Base-by-base conservation (phyloP, 768 basidiomycete genomes). In the Boletus subcaerulescens region DNA sequence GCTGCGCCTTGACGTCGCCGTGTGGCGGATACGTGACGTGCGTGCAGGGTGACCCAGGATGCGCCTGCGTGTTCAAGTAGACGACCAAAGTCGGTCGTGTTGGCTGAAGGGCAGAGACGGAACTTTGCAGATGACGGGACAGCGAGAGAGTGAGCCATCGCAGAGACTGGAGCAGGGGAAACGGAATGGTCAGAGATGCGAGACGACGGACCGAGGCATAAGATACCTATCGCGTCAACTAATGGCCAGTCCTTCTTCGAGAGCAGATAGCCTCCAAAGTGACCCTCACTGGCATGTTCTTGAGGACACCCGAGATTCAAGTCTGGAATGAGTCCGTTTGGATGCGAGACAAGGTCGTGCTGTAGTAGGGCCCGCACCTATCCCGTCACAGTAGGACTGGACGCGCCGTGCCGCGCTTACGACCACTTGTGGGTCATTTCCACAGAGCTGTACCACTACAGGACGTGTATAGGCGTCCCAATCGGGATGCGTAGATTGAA, bases 241-340 rank as follows among this genome's bases (percentile, higher is more conserved):
- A 85, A 62, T 3, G 83, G 81, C 88, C 89, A 88, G 56, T 91
- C 87, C 60, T 80, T 82, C 62, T 84, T 82, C 20, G 77, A 79
- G 14, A 91, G 77, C n/a, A 92, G 75, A 64, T 91, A 92, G 17
- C 84, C 87, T 3, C 89, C 90, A 62, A 79, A 87, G 61, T 86
- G 88, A 11, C 77, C 82, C 39, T 85, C 79, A 36, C 76, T 74
- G 13, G 89, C 88, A 24, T 78, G 75, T 49, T 85, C 81, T 61
- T 88, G 88, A 22, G 90, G 90, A 66, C 90, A 92, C 15, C 90
- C 90, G 12, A 91, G 78, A 67, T 92, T 92, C 49, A 91, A 65
- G 73, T 91, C 90, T 92, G 58, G 33, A 31, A 18, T 43, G 29
- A 50, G 49, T 41, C 14, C 50, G 42, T 31, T 14, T 29, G 35